Evolutionary conservation across 2,329 filamentous ascomycete genomes (phyloP), one percentile per base, ranked within the genome.

Genomic region (Metarhizium sp.): DNA sequence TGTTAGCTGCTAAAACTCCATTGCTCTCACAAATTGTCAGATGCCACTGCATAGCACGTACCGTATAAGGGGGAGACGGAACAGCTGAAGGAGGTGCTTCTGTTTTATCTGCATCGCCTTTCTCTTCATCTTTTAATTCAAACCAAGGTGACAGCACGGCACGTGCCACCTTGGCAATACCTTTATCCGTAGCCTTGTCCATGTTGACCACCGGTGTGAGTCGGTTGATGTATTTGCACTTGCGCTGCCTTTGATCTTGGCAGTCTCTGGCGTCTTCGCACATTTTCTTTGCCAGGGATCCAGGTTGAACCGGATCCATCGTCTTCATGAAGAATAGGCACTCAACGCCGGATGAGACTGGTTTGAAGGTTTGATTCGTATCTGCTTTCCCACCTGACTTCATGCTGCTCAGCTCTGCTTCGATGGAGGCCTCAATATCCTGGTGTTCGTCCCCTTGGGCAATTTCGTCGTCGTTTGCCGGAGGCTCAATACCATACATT

Each of bases 341-440:
- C 58, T 83, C 81, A n/a, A 85, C 72, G 50, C 76, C 76, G 49
- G 82, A 73, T 47, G 74, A 75, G 38, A 86, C 70, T 2, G 78
- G 71, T 16, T 74, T 74, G 61, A 86, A 84, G 16, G 73, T 63
- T 16, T 78, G 69, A 55, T 75, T 74, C 56, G 75, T 72, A 30
- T 67, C 69, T 53, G 66, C 64, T 57, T 76, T 67, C 50, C 64
- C 65, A 34, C 70, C 62, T 43, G 72, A 64, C 54, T 80, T 82
- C 62, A 91, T 79, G 2, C 73, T 76, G 32, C 78, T 78, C n/a
- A 94, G 69, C 70, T 94, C 90, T 65, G 83, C 84, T 61, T 82
- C 69, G 61, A 94, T 89, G 32, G 84, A 80, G 5, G 81, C 77
- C 65, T 91, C 88, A 61, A 94, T 90, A 62, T 90, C 87, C n/a